phyloP scores from a whole-genome alignment of 257 asterid genomes.

The Jasminum sambac region DNA sequence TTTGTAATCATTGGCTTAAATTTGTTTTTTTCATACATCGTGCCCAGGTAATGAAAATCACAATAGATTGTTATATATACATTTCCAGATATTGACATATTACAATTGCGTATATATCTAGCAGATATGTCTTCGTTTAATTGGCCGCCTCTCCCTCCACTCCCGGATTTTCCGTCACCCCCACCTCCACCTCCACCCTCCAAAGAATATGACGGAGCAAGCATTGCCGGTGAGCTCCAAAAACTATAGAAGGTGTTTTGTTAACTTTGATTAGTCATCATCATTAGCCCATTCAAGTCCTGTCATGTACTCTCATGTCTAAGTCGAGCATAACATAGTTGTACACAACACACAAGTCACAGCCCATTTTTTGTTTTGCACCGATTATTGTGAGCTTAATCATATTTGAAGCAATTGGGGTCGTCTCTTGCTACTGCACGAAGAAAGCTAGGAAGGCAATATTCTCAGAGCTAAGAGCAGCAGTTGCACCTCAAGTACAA shows the following conservation, averaged over 20 bases:
- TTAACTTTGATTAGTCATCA: too few relatives aligned
- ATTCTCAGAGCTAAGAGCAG: slow-evolving; percentile 29
- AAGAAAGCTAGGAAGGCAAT: slow-evolving; percentile 23
- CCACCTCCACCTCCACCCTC: neutral
- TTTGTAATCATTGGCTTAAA: too few relatives aligned
- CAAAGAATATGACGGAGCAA: neutral
- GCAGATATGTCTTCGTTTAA: neutral
- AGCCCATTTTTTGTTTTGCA: slow-evolving; percentile 10
- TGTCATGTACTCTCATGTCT: neutral
- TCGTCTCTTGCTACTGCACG: slow-evolving; percentile 22
- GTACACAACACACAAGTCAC: too few relatives aligned
- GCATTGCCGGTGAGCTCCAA: neutral
- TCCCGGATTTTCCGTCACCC: neutral
- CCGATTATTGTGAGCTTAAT: slow-evolving; percentile 15
- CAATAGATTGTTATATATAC: neutral
- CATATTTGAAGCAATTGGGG: neutral
- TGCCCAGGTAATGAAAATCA: neutral
- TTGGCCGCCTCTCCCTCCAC: neutral
- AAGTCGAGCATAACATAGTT: neutral
- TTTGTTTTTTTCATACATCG: neutral
- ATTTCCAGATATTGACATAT: neutral
- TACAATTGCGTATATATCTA: neutral
- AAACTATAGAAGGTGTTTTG: neutral
- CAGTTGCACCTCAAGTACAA: slow-evolving; percentile 23
- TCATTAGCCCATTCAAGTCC: neutral